Conservation (phyloP, 345 rosid genomes). For the Bruguiera sexangula region DNA sequence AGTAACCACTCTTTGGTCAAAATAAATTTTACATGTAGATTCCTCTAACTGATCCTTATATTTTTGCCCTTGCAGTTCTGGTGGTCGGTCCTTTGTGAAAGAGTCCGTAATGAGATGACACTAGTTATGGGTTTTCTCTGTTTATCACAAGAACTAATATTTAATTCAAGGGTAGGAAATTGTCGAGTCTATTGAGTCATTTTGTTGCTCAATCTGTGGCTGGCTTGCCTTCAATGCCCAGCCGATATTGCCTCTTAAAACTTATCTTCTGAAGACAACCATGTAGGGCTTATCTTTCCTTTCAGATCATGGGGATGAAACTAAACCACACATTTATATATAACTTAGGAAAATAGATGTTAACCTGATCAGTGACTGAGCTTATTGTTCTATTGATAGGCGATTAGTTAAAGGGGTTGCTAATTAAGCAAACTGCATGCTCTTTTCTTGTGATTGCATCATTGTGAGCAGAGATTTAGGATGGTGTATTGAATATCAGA, state of each 20-base stretch:
- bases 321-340: too few species aligned
- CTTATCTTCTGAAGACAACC: too few species aligned
- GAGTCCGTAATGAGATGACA: constrained; percentile 53
- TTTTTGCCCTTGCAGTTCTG: constrained; percentile 56
- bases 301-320: too few species aligned
- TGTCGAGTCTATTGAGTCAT: neutral
- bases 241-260: neutral
- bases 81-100: constrained; percentile 81
- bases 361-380: too few species aligned
- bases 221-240: neutral
- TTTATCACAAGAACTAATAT: neutral
- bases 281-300: too few species aligned
- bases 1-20: constrained; percentile 2
- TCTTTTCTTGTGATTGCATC: too few species aligned
- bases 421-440: too few species aligned
- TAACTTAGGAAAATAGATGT: too few species aligned
- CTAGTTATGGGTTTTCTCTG: neutral
- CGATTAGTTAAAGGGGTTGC: too few species aligned
- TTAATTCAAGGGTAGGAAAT: neutral
- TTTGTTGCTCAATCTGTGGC: neutral
- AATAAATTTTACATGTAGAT: constrained; percentile 4
- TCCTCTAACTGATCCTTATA: neutral
- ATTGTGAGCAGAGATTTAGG: too few species aligned
- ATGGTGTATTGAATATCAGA: too few species aligned
- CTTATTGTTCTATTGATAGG: too few species aligned